These are phyloP conservation scores for Lodderomyces parapsilosis DNA, from an alignment of 1,139 yeast genomes.

Conservation along the genomic window DNA sequence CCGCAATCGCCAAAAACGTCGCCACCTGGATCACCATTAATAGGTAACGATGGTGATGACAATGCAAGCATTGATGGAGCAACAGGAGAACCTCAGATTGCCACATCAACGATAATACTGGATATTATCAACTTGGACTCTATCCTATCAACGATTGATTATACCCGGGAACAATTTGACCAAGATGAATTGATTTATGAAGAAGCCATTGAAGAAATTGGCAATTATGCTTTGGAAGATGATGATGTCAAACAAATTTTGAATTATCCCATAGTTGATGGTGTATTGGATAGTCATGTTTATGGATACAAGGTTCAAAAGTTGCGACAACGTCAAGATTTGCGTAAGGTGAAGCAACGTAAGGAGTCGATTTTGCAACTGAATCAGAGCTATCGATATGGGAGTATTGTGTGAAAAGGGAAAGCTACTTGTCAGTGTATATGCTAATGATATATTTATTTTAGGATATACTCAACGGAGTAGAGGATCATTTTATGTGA, in stretches of 20 bases:
- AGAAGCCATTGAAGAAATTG: slow-evolving; percentile 33
- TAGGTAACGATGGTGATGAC: slow-evolving; percentile 8
- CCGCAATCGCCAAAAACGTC: slow-evolving; percentile 28
- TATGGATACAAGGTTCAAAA: slow-evolving; percentile 45
- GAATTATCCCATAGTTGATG: slow-evolving; percentile 48
- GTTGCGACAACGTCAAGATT: slow-evolving; percentile 24
- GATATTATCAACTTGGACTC: slow-evolving; percentile 28
- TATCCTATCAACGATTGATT: slow-evolving; percentile 21
- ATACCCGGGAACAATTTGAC: slow-evolving; percentile 37
- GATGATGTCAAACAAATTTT: slow-evolving; percentile 32
- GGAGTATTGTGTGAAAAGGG: slow-evolving; percentile 21
- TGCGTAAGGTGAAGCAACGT: slow-evolving; percentile 20
- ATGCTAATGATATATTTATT: no score
- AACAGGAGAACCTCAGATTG: slow-evolving; percentile 11
- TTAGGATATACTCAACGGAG: no score
- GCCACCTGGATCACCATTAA: slow-evolving; percentile 21
- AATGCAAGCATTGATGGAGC: slow-evolving; percentile 2
- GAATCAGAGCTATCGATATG: slow-evolving; percentile 23
- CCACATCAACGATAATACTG: slow-evolving; percentile 19
- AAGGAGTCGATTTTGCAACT: slow-evolving; percentile 8
- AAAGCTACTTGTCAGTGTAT: no score
- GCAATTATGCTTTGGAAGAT: slow-evolving; percentile 42
- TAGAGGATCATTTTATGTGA: no score
- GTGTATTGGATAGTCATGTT: slow-evolving; percentile 40
- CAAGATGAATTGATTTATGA: slow-evolving; percentile 40